phyloP scores from a whole-genome alignment of 1,139 yeast genomes.

The Torulaspora pretoriensis region DNA sequence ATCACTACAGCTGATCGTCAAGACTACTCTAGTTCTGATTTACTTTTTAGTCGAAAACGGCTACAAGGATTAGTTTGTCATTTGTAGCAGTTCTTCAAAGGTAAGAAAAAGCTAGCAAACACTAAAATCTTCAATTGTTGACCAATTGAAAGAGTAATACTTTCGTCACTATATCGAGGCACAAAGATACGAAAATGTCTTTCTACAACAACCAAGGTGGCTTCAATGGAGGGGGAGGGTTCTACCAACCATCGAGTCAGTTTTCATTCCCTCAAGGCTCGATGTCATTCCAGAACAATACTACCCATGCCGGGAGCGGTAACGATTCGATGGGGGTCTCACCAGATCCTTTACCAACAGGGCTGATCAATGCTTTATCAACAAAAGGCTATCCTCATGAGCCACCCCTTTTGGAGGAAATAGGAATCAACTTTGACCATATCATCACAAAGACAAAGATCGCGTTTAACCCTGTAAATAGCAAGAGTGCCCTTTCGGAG shows the following conservation, averaged over 20 bases:
- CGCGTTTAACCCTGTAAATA: constrained; percentile 73
- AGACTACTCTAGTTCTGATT: no score
- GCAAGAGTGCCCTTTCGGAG: constrained; percentile 40
- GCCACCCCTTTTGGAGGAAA: constrained; percentile 85
- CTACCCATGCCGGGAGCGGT: constrained; percentile 9
- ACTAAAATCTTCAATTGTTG: not conserved
- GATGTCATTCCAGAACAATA: constrained; percentile 28
- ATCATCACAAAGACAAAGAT: constrained; percentile 81
- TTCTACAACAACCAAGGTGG: constrained; percentile 17
- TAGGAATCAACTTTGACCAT: constrained; percentile 89
- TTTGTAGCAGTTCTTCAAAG: no score
- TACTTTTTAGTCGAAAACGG: not conserved
- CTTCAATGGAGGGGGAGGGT: constrained; percentile 23
- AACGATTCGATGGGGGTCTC: constrained; percentile 20
- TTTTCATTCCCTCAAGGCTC: constrained; percentile 36
- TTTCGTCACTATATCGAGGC: not conserved
- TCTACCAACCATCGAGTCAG: constrained; percentile 33
- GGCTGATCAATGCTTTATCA: constrained; percentile 87
- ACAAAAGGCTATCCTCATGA: constrained; percentile 93
- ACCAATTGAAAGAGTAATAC: not conserved
- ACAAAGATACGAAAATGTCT: constrained; percentile 13
- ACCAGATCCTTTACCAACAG: constrained; percentile 57
- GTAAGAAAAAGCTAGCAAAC: no score
- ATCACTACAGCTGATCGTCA: no score
- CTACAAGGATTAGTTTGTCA: not conserved